Evolutionary conservation across 495 filamentous ascomycete species (phyloP), one percentile per base, ranked within the genome.

Genomic region (Xylaria nigripes): DNA sequence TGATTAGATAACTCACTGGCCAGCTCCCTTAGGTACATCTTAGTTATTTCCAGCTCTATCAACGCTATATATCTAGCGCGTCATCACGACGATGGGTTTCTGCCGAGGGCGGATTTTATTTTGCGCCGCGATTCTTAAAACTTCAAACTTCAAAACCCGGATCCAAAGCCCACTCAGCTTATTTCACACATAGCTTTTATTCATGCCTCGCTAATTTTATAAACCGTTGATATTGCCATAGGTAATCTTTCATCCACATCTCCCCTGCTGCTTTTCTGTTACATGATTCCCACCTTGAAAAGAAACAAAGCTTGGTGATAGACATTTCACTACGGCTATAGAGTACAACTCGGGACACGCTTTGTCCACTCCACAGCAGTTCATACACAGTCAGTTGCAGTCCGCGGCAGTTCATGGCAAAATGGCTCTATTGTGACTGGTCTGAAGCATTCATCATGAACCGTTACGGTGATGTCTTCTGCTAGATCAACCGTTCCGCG

Each of bases 401-500:
- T 15, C 13, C 32, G 4, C 32, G 10, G 5, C n/a, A 27, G 13
- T 40, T 18, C n/a, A 16, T n/a, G 18, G 36, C 36, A 50, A 36
- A 51, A 36, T 42, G 34, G 48, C 22, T 41, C n/a, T 2, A 42
- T 29, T 8, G 42, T 44, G 46, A 55, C 42, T 46, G 23, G 16
- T 8, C n/a, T 23, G 13, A 23, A 42, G 21, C 6, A 15, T 50
- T 59, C 62, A 65, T 34, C 57, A 67, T 74, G 71, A 64, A 54
- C 34, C 34, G 30, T 69, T 66, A 64, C 60, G 63, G 68, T 65
- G 62, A 76, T 75, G 73, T 68, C 68, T 63, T 55, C 61, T 58
- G 69, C 67, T 70, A 74, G 73, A 63, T 60, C 68, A 51, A 64
- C 66, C 16, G 65, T 69, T 56, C 64, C 73, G 63, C 70, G 73